Base-by-base conservation (phyloP, 2,329 filamentous ascomycete species). In the Monosporascus sp. region DNA sequence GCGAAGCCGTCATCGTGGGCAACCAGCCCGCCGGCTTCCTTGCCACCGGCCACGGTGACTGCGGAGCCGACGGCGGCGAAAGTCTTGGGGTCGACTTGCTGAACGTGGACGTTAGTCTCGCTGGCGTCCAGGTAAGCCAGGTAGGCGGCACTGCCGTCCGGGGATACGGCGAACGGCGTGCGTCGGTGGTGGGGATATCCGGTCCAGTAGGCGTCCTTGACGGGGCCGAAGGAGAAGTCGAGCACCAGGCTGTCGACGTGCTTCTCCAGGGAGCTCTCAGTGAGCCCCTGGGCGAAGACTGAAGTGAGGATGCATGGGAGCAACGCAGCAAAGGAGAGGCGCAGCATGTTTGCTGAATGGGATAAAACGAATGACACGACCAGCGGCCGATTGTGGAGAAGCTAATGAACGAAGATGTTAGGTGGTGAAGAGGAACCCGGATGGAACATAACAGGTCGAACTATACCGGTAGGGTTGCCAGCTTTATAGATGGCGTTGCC, bases 1-100 rank as follows among this genome's bases (percentile, higher is more conserved):
- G 82, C 81, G 55, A 85, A 85, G 3, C 82, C 82, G 63, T 85
- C 81, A 57, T 82, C 72, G 60, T 84, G 82, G 17, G 81, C 82
- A 44, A 85, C 78, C 1, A 85, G 73, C 46, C 82, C 82, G 50
- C 80, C 80, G 5, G 79, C 80, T 67, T 85, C 82, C 60, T 81
- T 79, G 39, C 74, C 81, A 15, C 75, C 74, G n/a, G 72, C 61
- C 39, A 84, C 68, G 1, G 78, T 80, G 3, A 83, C 71, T 0
- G 75, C 65, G 25, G 71, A 72, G 7, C 81, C 82, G 9, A 77
- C 75, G 15, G 79, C 75, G 17, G 72, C 70, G 58, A 85, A 84
- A 7, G 79, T 80, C 3, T 68, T 64, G 2, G 80, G 75, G 58
- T 83, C 71, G 20, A 85, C 70, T 44, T 78, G 72, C 64, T 84